These are phyloP conservation scores for Komagataea norvegica DNA, from an alignment of 1,139 yeast genomes.

Conservation along the genomic window DNA sequence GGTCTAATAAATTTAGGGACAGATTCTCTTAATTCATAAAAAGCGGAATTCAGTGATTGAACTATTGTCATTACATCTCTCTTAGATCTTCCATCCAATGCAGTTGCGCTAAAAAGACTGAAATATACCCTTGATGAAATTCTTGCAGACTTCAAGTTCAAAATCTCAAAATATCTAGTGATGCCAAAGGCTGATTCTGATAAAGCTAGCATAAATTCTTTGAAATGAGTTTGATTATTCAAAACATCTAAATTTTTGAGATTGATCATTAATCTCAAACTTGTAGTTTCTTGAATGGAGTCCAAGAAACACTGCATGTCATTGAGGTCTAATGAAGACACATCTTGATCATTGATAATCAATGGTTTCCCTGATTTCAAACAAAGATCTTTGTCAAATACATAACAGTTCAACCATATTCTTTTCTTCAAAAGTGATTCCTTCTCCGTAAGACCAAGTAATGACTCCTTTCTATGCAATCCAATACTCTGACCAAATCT, in stretches of 20 bases:
- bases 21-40: conserved; percentile 27
- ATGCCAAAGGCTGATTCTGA: conserved; percentile 7
- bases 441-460: conserved; percentile 31
- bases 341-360: conserved; percentile 44
- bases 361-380: conserved; percentile 57
- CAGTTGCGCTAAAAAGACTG: conserved; percentile 26
- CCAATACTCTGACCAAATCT: conserved; percentile 61
- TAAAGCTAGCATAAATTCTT: conserved; percentile 7
- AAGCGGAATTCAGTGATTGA: conserved; percentile 26
- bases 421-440: conserved; percentile 38
- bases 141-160: conserved; percentile 21
- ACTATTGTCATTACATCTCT: conserved; percentile 25
- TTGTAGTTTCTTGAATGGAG: conserved; percentile 5
- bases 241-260: conserved; percentile 12
- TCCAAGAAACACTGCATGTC: conserved; percentile 12
- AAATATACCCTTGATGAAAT: conserved; percentile 25
- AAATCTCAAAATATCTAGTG: conserved; percentile 16
- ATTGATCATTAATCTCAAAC: conserved; percentile 9
- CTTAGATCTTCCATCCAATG: conserved; percentile 22
- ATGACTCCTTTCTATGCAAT: conserved; percentile 51
- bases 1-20: conserved; percentile 25
- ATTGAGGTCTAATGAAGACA: conserved; percentile 27
- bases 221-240: conserved; percentile 11
- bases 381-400: conserved; percentile 49
- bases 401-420: conserved; percentile 54